Percentiles rank a stretch among this genome's conserved stretches.
phyloP scores from a whole-genome alignment of 2,329 filamentous ascomycete genomes.

The Canariomyces notabilis region DNA sequence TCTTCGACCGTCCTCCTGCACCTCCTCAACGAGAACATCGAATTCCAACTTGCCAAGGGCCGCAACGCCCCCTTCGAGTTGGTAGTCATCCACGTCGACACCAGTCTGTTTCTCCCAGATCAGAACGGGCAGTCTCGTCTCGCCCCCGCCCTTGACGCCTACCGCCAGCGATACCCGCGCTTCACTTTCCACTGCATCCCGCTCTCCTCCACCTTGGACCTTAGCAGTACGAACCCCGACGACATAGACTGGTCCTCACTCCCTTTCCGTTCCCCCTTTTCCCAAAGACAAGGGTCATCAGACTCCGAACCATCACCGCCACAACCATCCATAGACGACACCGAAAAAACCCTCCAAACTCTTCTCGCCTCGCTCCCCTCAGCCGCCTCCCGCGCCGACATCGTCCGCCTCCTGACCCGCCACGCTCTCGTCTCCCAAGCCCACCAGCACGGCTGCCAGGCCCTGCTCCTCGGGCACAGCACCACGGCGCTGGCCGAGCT shows the following conservation, averaged over 20 bases:
- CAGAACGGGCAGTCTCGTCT: constrained; percentile 26
- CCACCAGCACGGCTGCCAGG: constrained; percentile 55
- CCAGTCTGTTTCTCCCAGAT: not conserved
- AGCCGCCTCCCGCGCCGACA: constrained; percentile 69
- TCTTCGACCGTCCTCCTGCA: constrained; percentile 76
- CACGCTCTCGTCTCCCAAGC: constrained; percentile 66
- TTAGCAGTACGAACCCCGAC: constrained; percentile 27
- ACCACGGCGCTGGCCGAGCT: constrained; percentile 85
- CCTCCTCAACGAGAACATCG: constrained; percentile 65
- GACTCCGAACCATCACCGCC: not conserved
- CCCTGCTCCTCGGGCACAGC: constrained; percentile 76
- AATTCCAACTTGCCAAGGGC: constrained; percentile 59
- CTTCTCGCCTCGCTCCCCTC: constrained; percentile 62
- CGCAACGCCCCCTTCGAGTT: constrained; percentile 65
- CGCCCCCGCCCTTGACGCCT: constrained; percentile 44
- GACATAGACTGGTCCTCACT: constrained; percentile 50
- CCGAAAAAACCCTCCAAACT: constrained; percentile 16
- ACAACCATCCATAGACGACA: not conserved
- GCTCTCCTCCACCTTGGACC: constrained; percentile 56
- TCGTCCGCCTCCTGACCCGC: constrained; percentile 64
- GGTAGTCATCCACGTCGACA: constrained; percentile 48
- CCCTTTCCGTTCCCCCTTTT: constrained; percentile 30
- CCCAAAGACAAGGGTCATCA: constrained; percentile 39
- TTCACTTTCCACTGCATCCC: constrained; percentile 59
- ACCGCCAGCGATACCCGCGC: constrained; percentile 59